Evolutionary conservation across 257 asterid species (phyloP), one percentile per base, ranked within the genome.

Genomic region (Osmanthus fragrans): DNA sequence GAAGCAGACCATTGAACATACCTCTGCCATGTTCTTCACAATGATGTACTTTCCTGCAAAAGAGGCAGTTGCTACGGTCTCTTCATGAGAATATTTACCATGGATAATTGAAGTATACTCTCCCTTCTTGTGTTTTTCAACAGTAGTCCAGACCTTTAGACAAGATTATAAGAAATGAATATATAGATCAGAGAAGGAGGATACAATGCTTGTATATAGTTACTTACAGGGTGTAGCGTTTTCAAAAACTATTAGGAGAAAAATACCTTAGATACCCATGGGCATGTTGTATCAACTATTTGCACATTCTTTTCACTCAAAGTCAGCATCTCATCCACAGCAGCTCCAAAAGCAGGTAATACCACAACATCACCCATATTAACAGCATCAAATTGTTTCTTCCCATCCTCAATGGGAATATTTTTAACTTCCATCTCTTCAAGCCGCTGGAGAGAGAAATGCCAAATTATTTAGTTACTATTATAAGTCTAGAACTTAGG

Each of bases 21-120:
- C 99, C 99, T 96, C 98, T 73, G 83, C 80, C 88, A 96, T 96
- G 88, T 90, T 92, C 92, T 92, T 96, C 76, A 90, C 99, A 77
- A 96, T 87, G 70, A 92, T 64, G 81, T 89, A 93, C 71, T 88
- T 93, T 82, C 97, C 97, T 9, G 99, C 99, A 88, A 96, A 96
- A 79, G 99, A 96, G 71, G 99, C 97, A 81, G 99, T 96, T n/a
- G 99, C 99, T 74, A 92, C 86, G 47, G 99, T 96, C 90, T 96
- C 99, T 83, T 96, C 99, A 40, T 96, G 99, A 77, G 88, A 70
- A 83, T 90, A 88, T 89, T 90, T 96, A 70, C 99, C 99, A 75
- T 96, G 99, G 82, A 96, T 96, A 58, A 96, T 87, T 23, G 99
- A 96, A 54, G 99, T 91, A 76, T 92, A 90, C 63, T 93, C 99